Evolutionary conservation across 768 basidiomycete species (phyloP).

Genomic region (Leccinum arenicola): DNA sequence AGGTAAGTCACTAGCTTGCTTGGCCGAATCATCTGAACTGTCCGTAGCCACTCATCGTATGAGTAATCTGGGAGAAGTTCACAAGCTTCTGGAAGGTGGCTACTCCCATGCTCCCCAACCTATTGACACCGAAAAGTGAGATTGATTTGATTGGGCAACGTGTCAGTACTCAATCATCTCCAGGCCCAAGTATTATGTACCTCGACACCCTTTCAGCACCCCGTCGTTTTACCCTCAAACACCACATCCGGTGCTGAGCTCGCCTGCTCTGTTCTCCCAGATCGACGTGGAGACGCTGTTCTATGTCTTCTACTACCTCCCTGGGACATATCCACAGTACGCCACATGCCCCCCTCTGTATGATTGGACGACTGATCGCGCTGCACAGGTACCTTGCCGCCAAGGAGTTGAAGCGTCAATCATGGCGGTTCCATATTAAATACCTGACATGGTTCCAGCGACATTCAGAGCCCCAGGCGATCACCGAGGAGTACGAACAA

Average conservation of each 20-base stretch:
- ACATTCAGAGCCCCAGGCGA: constrained; percentile 95
- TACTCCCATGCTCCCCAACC: constrained; percentile 88
- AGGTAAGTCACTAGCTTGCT: constrained; percentile 46
- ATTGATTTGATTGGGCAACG: constrained; percentile 14
- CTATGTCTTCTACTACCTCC: constrained; percentile 97
- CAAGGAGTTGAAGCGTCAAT: constrained; percentile 94
- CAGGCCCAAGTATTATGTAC: constrained; percentile 96
- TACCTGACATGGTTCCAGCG: constrained; percentile 99
- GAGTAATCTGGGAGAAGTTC: constrained; percentile 84
- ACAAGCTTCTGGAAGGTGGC: constrained; percentile 92
- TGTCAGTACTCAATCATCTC: constrained; percentile 9
- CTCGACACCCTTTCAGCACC: constrained; percentile 88
- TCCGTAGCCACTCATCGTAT: constrained; percentile 70
- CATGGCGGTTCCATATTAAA: constrained; percentile 99
- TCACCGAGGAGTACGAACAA: constrained; percentile 99
- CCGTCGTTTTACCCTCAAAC: constrained; percentile 92
- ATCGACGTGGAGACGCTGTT: constrained; percentile 97
- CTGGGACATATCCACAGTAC: constrained; percentile 97
- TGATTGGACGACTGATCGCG: constrained; percentile 1
- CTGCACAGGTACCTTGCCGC: constrained; percentile 82
- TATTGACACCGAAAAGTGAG: constrained; percentile 94
- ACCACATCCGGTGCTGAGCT: constrained; percentile 76
- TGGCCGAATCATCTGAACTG: constrained; percentile 1
- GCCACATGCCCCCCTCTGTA: background rate
- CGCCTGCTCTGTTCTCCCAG: constrained; percentile 82